Conservation (phyloP, 140 eudicot species). For the Cichorium intybus region DNA sequence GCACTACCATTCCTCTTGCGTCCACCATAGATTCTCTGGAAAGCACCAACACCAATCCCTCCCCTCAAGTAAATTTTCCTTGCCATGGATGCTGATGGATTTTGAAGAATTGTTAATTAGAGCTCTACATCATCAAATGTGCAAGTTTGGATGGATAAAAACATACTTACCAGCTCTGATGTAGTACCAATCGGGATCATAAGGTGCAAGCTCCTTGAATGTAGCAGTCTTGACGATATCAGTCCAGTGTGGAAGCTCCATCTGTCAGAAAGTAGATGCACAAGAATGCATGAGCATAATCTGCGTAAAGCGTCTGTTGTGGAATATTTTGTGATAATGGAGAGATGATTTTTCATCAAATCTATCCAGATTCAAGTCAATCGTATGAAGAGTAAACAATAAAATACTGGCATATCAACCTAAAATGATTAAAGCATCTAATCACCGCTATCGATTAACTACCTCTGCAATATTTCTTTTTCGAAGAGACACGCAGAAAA, state of each 20-base stretch:
- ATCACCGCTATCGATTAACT: background rate
- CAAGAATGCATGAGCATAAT: background rate
- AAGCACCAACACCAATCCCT: conserved; percentile 78
- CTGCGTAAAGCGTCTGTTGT: background rate
- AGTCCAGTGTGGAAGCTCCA: conserved; percentile 85
- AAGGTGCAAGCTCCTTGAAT: conserved; percentile 76
- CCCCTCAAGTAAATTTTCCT: conserved; percentile 78
- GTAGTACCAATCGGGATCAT: conserved; percentile 83
- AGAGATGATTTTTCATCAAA: no score
- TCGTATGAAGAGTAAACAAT: no score
- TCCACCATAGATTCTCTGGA: conserved; percentile 74
- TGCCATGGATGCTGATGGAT: conserved; percentile 74
- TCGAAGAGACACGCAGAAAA: no score
- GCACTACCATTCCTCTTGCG: conserved; percentile 82
- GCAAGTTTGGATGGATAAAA: background rate
- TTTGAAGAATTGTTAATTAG: background rate
- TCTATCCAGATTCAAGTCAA: no score
- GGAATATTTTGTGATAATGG: no score
- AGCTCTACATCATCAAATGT: background rate
- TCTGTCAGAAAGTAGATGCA: conserved; percentile 25
- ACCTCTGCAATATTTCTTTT: no score
- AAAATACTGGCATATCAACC: background rate
- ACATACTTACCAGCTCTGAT: conserved; percentile 62
- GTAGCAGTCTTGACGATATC: conserved; percentile 76
- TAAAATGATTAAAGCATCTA: background rate